Conservation (phyloP, 805 yeast genomes). For the Isabelozyma rhagii region DNA sequence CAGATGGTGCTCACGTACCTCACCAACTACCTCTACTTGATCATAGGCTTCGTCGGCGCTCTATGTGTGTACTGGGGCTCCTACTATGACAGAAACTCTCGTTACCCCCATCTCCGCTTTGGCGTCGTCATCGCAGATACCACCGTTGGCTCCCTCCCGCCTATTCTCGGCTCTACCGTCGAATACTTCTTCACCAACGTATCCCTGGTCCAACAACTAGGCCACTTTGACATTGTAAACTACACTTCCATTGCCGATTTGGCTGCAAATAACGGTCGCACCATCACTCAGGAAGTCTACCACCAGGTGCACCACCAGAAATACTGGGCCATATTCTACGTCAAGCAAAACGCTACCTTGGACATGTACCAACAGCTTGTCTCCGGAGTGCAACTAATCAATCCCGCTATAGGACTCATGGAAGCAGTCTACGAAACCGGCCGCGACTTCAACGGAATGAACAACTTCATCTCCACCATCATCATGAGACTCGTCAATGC, state of each 20-base stretch:
- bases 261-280: conserved; percentile 18
- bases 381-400: conserved; percentile 10
- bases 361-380: conserved; percentile 17
- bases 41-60: conserved; percentile 19
- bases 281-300: conserved; percentile 23
- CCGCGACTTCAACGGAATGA: conserved; percentile 28
- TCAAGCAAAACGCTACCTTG: conserved; percentile 26
- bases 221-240: conserved; percentile 22
- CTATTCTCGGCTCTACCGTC: conserved; percentile 21
- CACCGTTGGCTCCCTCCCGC: conserved; percentile 16
- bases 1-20: conserved; percentile 16
- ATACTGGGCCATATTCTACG: conserved; percentile 26
- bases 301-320: conserved; percentile 29
- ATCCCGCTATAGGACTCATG: conserved; percentile 17
- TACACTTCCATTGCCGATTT: conserved; percentile 9
- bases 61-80: conserved; percentile 34
- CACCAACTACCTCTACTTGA: conserved; percentile 18
- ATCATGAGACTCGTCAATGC: conserved; percentile 11
- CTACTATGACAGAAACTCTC: conserved; percentile 17
- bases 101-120: conserved; percentile 19
- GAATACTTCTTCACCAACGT: conserved; percentile 17
- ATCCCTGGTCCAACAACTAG: conserved; percentile 16
- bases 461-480: conserved; percentile 16
- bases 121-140: conserved; percentile 26
- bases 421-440: conserved; percentile 30